Evolutionary conservation across 2,329 filamentous ascomycete genomes (phyloP), one percentile per base, ranked within the genome.

Genomic region (Alternaria gansuensis): DNA sequence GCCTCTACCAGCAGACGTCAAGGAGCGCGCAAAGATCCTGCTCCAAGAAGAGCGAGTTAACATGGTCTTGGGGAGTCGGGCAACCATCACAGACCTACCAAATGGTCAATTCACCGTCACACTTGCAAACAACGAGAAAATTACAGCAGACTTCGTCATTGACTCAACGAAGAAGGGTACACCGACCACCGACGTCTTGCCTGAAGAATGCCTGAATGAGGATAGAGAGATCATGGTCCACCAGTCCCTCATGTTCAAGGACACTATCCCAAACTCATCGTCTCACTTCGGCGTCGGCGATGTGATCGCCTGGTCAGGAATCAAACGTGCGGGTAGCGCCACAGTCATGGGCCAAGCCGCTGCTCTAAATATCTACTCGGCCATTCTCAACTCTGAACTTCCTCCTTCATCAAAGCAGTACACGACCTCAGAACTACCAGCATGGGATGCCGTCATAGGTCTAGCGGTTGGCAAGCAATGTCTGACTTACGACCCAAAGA

Each of bases 321-420:
- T 94, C 79, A 93, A 92, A 81, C 88, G 91, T 43, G 91, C 88
- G 68, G 90, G 91, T 24, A 85, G 82, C 14, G 91, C 91, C 33
- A 91, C 93, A 84, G 85, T 90, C 70, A 87, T 88, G 81, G 91
- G 90, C 36, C 85, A 88, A 69, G 82, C 84, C 60, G 85, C 85
- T 3, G 90, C 87, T 6, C 77, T 83, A 52, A 93, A 93, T 51
- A 62, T 78, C 31, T 77, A 72, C 61, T 65, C 71, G 3, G 68
- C 68, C 3, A 76, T 77, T n/a, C 60, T 77, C 11, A 77, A 77
- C 55, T 69, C 69, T 0, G 76, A 78, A 45, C 62, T 68, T 11
- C 36, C 54, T 17, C 31, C 58, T 10, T 49, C 59, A 7, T 56
- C 60, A 2, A 65, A 70, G 24, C 61, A 64, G 13, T 64, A 71